Conservation (phyloP, 2,329 filamentous ascomycete genomes). For the Neofusicoccum ribis region DNA sequence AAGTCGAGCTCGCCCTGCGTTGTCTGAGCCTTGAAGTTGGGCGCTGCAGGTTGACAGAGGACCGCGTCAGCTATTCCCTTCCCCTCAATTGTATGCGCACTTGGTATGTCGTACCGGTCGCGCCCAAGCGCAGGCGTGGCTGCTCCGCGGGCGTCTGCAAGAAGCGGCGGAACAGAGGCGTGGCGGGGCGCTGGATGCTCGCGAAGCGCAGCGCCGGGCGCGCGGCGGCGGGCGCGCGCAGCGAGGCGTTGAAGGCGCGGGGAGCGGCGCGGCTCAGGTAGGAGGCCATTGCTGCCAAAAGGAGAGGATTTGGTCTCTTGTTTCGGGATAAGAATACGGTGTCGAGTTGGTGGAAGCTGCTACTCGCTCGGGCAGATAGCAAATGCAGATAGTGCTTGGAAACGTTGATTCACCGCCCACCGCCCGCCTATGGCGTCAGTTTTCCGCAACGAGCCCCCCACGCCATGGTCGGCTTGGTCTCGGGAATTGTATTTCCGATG, state of each 20-base stretch:
- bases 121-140: conserved; percentile 47
- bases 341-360: neutral
- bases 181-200: conserved; percentile 27
- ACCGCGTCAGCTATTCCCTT: neutral
- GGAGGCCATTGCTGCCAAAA: conserved; percentile 32
- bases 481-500: conserved; percentile 1
- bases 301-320: neutral
- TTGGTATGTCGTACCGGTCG: conserved; percentile 29
- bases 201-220: conserved; percentile 27
- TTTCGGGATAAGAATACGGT: neutral
- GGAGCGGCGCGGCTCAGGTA: conserved; percentile 38
- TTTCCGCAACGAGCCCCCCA: neutral
- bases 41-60: conserved; percentile 43
- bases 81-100: neutral
- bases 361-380: neutral
- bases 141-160: conserved; percentile 40
- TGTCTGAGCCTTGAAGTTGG: conserved; percentile 69
- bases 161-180: conserved; percentile 38
- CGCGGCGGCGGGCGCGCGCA: conserved; percentile 25
- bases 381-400: neutral
- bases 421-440: conserved; percentile 16
- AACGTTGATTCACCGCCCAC: neutral
- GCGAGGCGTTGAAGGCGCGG: conserved; percentile 30
- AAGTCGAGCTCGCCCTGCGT: conserved; percentile 68
- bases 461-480: neutral